Conservation (phyloP, 371 early-diverging fungal species). For the Choanephora cucurbitarum region DNA sequence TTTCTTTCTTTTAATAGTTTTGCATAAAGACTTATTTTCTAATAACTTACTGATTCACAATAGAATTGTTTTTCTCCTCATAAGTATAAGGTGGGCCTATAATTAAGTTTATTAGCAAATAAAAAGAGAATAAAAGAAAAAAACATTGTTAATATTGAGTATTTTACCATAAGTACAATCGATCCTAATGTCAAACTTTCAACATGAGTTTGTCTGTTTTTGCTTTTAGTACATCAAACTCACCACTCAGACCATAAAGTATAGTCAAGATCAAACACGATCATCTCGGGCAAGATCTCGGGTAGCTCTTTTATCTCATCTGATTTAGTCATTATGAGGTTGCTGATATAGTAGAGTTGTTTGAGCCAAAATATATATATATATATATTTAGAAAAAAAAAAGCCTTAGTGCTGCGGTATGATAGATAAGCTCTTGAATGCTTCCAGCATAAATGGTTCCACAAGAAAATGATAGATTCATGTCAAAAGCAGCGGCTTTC, state of each 20-base stretch:
- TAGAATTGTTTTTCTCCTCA: conserved; percentile 15
- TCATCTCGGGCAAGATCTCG: conserved; percentile 38
- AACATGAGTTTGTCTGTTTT: neutral
- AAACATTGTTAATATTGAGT: neutral
- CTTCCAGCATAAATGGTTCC: too few relatives aligned
- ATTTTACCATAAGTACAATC: conserved; percentile 38
- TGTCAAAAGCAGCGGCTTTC: too few relatives aligned
- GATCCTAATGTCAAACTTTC: conserved; percentile 38
- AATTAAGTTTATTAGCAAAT: neutral
- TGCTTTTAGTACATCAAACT: neutral
- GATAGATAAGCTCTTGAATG: too few relatives aligned
- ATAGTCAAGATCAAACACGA: conserved; percentile 57
- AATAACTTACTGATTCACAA: conserved; percentile 22
- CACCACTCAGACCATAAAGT: conserved; percentile 57
- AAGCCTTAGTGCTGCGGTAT: neutral
- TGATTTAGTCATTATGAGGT: neutral
- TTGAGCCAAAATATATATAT: too few relatives aligned
- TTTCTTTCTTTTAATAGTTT: too few relatives aligned
- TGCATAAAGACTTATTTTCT: too few relatives aligned
- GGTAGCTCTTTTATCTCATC: neutral
- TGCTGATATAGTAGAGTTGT: neutral
- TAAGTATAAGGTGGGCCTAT: conserved; percentile 32
- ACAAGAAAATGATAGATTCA: too few relatives aligned
- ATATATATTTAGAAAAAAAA: too few relatives aligned
- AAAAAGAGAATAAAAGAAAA: neutral